A percentile compares a stretch with the other conserved stretches of the same genome.
Evolutionary conservation across 805 yeast species (phyloP).

Genomic region (Debaryomyces prosopidis): DNA sequence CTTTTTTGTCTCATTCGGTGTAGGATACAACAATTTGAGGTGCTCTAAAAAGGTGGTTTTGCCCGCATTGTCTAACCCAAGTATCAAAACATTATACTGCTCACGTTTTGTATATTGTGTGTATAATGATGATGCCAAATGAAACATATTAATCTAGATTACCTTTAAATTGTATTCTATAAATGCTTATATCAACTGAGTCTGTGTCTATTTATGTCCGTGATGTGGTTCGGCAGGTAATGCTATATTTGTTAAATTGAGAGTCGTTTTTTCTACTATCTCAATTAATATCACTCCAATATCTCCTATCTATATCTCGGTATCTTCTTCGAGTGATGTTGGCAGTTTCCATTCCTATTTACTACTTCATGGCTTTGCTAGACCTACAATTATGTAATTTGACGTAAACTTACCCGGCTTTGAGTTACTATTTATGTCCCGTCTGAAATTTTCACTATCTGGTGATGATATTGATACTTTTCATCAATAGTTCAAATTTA

Average conservation of each 20-base stretch:
- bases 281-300: background rate
- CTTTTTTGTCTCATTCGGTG: slow-evolving; percentile 20
- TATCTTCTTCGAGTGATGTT: too few species aligned
- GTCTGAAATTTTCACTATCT: too few species aligned
- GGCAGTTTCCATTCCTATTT: too few species aligned
- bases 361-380: too few species aligned
- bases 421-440: too few species aligned
- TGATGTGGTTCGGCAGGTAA: background rate
- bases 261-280: background rate
- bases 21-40: slow-evolving; percentile 36
- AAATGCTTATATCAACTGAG: background rate
- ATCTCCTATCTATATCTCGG: background rate
- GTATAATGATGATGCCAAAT: slow-evolving; percentile 44
- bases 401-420: too few species aligned
- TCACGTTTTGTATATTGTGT: slow-evolving; percentile 47
- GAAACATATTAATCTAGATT: slow-evolving; percentile 31
- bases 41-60: slow-evolving; percentile 61
- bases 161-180: background rate
- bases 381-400: too few species aligned
- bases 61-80: slow-evolving; percentile 96
- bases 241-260: background rate
- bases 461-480: too few species aligned
- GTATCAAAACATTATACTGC: slow-evolving; percentile 55
- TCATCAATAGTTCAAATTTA: too few species aligned
- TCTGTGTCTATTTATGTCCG: background rate